Evolutionary conservation across 2,329 filamentous ascomycete genomes (phyloP).

Genomic region (Exophiala dermatitidis): DNA sequence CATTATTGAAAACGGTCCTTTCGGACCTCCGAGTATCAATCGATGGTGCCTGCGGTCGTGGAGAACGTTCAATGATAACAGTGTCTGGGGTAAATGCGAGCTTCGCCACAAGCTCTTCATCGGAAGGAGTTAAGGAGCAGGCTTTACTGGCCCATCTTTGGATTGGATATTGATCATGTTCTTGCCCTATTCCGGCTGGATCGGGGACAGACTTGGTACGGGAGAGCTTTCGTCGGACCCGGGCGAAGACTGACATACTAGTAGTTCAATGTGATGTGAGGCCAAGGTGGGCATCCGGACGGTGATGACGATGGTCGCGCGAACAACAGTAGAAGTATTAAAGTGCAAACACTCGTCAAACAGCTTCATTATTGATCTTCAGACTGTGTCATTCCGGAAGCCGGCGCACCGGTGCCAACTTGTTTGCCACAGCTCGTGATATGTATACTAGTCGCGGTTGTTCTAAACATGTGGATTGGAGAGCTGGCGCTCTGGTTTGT

Average conservation of each 20-base stretch:
- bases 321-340: neutral
- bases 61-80: conserved; percentile 20
- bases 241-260: conserved; percentile 13
- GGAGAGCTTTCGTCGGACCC: conserved; percentile 21
- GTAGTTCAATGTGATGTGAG: neutral
- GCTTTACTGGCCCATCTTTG: conserved; percentile 15
- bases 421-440: neutral
- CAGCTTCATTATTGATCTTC: too few species aligned
- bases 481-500: neutral
- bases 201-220: conserved; percentile 19
- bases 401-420: neutral
- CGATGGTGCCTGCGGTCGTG: conserved; percentile 18
- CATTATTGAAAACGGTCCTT: conserved; percentile 26
- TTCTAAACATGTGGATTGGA: neutral
- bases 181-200: neutral
- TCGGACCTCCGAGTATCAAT: conserved; percentile 21
- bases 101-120: conserved; percentile 25
- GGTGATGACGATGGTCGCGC: neutral
- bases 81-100: conserved; percentile 24
- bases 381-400: too few species aligned
- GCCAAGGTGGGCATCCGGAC: neutral
- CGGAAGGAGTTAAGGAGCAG: conserved; percentile 23
- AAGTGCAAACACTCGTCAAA: neutral
- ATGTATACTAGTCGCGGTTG: neutral
- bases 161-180: conserved; percentile 2